These are phyloP conservation scores for Raffaelea albimanens DNA, from an alignment of 2,329 filamentous ascomycete genomes.

Conservation along the genomic window DNA sequence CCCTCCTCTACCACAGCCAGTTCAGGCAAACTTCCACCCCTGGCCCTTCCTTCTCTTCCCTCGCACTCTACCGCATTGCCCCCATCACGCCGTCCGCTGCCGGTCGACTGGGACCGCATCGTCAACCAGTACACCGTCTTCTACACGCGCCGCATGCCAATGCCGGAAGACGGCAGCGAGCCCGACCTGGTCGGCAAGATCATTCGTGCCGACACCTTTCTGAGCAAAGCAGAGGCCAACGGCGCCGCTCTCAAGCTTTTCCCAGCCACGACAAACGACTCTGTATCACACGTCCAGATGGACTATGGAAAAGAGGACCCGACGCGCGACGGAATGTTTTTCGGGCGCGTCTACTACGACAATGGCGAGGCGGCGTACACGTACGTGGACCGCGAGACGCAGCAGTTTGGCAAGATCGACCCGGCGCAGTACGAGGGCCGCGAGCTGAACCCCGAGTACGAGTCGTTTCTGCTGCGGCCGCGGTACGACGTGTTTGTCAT, in stretches of 20 bases:
- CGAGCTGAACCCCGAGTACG: constrained; percentile 1
- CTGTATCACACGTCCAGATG: constrained; percentile 4
- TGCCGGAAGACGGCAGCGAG: background rate
- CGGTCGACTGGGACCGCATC: constrained; percentile 1
- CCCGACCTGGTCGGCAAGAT: constrained; percentile 1
- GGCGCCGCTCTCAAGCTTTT: constrained; percentile 1
- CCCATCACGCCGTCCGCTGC: background rate
- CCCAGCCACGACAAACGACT: background rate
- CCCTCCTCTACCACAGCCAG: too few relatives aligned
- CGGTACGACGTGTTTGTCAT: constrained; percentile 12
- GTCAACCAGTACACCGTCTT: constrained; percentile 12
- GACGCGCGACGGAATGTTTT: constrained; percentile 11
- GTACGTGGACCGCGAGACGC: constrained; percentile 10
- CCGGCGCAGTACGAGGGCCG: constrained; percentile 2
- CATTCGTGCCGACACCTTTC: constrained; percentile 7
- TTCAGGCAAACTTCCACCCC: too few relatives aligned
- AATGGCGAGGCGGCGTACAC: constrained; percentile 2
- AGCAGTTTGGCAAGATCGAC: constrained; percentile 9
- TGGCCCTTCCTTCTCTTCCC: too few relatives aligned
- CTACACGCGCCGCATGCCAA: constrained; percentile 2
- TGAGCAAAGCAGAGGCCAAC: constrained; percentile 11
- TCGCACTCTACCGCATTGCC: background rate
- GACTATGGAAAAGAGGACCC: constrained; percentile 4
- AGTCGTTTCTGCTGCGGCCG: constrained; percentile 2
- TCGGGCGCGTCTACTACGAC: constrained; percentile 2